A percentile compares a stretch with the other conserved stretches of the same genome.
phyloP scores from a whole-genome alignment of 2,329 filamentous ascomycete species.

The Trichoderma oligosporum region DNA sequence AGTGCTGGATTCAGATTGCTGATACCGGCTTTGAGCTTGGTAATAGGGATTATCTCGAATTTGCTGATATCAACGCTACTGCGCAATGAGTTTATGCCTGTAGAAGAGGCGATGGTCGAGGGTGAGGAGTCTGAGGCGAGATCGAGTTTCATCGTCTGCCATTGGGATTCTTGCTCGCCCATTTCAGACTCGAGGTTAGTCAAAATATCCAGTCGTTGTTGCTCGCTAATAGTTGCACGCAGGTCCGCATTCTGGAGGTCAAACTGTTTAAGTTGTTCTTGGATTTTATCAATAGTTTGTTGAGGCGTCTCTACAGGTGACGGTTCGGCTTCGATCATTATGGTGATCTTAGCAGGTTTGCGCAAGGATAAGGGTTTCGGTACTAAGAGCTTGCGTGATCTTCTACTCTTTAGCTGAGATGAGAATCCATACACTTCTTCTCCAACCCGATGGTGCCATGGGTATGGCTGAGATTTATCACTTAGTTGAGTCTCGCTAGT shows the following conservation, averaged over 20 bases:
- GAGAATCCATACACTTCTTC: slow-evolving; percentile 59
- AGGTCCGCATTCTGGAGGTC: slow-evolving; percentile 40
- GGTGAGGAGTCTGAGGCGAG: slow-evolving; percentile 50
- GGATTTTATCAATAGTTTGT: slow-evolving; percentile 47
- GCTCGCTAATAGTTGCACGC: slow-evolving; percentile 34
- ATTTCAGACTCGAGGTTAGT: slow-evolving; percentile 60
- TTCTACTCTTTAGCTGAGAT: slow-evolving; percentile 43
- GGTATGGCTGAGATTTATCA: slow-evolving; percentile 20
- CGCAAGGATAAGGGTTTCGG: slow-evolving; percentile 54
- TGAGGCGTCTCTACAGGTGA: slow-evolving; percentile 53
- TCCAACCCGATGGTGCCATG: slow-evolving; percentile 57
- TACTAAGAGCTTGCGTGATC: slow-evolving; percentile 51
- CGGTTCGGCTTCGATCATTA: slow-evolving; percentile 46
- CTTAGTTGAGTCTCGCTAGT: slow-evolving; percentile 17
- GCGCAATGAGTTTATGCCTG: slow-evolving; percentile 25
- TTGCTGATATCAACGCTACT: slow-evolving; percentile 17
- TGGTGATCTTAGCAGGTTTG: slow-evolving; percentile 39
- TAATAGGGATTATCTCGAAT: slow-evolving; percentile 4
- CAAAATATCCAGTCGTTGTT: slow-evolving; percentile 47
- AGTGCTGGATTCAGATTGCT: background rate
- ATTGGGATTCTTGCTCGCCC: slow-evolving; percentile 56
- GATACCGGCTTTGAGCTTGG: background rate
- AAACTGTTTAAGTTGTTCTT: slow-evolving; percentile 49
- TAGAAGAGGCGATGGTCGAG: slow-evolving; percentile 41
- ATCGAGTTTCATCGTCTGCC: slow-evolving; percentile 55